Evolutionary conservation across 805 yeast species (phyloP).

Genomic region (Cyberlindnera maritima): DNA sequence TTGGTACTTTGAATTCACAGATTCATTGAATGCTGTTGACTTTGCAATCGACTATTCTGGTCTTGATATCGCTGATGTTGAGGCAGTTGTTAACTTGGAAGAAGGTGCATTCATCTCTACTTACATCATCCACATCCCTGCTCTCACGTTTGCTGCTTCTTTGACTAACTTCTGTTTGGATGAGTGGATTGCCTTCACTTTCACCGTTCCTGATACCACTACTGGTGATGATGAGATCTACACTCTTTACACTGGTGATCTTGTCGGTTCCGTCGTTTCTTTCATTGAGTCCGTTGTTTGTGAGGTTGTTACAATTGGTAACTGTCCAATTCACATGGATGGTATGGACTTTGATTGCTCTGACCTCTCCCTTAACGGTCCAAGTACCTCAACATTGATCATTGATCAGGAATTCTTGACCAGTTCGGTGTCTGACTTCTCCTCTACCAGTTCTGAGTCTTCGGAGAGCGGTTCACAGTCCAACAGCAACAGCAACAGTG

Average conservation of each 20-base stretch:
- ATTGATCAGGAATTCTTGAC: neutral
- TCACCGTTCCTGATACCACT: constrained; percentile 3
- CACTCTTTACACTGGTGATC: constrained; percentile 19
- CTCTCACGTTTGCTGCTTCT: neutral
- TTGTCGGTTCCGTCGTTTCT: constrained; percentile 10
- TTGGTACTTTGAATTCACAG: constrained; percentile 18
- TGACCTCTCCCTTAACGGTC: neutral
- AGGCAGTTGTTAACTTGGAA: constrained; percentile 17
- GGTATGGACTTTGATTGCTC: constrained; percentile 14
- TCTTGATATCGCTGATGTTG: constrained; percentile 2
- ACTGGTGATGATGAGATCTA: constrained; percentile 2
- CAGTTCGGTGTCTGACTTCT: no score
- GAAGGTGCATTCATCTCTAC: constrained; percentile 14
- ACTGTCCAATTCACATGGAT: constrained; percentile 8
- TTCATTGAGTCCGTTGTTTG: constrained; percentile 5
- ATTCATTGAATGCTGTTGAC: constrained; percentile 11
- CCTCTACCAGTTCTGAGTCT: no score
- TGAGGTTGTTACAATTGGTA: constrained; percentile 1
- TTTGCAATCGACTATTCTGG: constrained; percentile 12
- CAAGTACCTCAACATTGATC: neutral
- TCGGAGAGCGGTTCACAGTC: no score
- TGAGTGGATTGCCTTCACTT: constrained; percentile 9
- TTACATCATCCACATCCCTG: constrained; percentile 8
- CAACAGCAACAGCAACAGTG: no score
- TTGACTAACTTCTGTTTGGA: constrained; percentile 2